A percentile compares a stretch with the other conserved stretches of the same genome.
Conservation (phyloP, 148 eudicot species). For the Rhododendron griersonianum region DNA sequence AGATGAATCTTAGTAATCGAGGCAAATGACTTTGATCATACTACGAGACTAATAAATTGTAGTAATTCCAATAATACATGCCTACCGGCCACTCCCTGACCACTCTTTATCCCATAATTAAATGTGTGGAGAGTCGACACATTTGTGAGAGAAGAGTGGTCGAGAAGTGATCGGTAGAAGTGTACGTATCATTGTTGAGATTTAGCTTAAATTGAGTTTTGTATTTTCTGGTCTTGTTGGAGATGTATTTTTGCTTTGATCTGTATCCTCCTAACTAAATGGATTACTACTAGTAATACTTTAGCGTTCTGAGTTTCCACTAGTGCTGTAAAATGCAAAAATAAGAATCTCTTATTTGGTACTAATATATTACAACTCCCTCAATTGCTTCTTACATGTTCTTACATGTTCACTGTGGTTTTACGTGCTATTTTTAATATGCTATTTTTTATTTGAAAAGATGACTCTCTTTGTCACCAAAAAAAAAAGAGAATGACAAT, state of each 20-base stretch:
- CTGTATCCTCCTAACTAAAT: neutral
- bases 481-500: neutral
- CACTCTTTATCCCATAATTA: too few species aligned
- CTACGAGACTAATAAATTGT: too few species aligned
- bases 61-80: too few species aligned
- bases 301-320: neutral
- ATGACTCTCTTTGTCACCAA: neutral
- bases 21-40: constrained; percentile 22
- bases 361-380: neutral
- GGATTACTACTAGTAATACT: neutral
- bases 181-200: too few species aligned
- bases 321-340: neutral
- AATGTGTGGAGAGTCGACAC: too few species aligned
- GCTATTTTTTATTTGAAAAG: too few species aligned
- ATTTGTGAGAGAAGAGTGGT: too few species aligned
- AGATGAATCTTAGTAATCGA: constrained; percentile 49
- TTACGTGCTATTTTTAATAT: too few species aligned
- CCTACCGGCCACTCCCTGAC: too few species aligned
- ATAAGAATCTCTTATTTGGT: neutral
- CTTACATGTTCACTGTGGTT: too few species aligned
- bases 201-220: neutral
- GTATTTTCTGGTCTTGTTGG: neutral
- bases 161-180: too few species aligned
- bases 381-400: too few species aligned
- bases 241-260: neutral